Conservation (phyloP, 2,329 filamentous ascomycete genomes). For the Talaromyces sp. region DNA sequence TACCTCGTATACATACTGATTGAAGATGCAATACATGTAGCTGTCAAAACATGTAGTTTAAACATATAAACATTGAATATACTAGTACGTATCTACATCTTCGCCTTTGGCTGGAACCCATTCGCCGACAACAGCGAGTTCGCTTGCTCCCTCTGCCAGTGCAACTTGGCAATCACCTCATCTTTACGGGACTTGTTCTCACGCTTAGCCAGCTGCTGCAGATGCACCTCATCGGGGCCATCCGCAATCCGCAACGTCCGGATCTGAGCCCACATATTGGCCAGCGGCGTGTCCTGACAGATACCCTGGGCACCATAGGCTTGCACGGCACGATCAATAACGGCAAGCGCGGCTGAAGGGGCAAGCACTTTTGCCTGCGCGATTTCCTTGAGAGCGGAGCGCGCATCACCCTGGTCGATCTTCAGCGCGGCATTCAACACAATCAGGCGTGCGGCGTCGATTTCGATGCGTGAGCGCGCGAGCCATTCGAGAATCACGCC, state of each 20-base stretch:
- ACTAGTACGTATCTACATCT: constrained; percentile 20
- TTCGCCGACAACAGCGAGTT: constrained; percentile 33
- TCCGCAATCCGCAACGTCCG: constrained; percentile 83
- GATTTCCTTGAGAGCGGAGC: constrained; percentile 87
- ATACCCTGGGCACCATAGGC: constrained; percentile 87
- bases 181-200: constrained; percentile 49
- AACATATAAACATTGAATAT: no score
- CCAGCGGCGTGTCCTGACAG: constrained; percentile 88
- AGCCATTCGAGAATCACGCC: constrained; percentile 95
- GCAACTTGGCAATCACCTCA: constrained; percentile 37
- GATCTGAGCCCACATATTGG: constrained; percentile 74
- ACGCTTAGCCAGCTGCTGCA: constrained; percentile 55
- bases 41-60: not conserved
- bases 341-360: constrained; percentile 72
- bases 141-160: constrained; percentile 37
- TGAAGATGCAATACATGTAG: not conserved
- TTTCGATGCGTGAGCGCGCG: constrained; percentile 85
- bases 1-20: not conserved
- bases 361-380: constrained; percentile 92
- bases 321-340: constrained; percentile 94
- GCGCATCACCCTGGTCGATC: constrained; percentile 86
- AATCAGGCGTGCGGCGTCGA: constrained; percentile 82
- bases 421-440: constrained; percentile 93
- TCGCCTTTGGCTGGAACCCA: constrained; percentile 34
- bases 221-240: constrained; percentile 93